Evolutionary conservation across 768 basidiomycete genomes (phyloP).

Genomic region (Omphalotus guepiniiformis): DNA sequence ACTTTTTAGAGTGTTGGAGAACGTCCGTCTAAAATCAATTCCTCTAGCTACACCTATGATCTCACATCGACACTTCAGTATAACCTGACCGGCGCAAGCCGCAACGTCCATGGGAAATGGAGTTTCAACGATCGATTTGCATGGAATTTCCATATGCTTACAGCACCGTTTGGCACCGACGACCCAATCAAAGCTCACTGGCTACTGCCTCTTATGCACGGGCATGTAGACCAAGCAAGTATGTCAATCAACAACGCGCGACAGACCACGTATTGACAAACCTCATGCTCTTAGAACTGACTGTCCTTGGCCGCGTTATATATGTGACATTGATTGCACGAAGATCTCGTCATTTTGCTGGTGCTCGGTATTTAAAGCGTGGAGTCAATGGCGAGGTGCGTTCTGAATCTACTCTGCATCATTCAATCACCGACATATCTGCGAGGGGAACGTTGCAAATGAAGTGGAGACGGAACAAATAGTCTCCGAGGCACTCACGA

Average conservation of each 20-base stretch:
- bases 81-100: constrained; percentile 67
- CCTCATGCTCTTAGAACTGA: constrained; percentile 61
- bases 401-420: too few species aligned
- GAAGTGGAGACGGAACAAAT: constrained; percentile 99
- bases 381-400: constrained; percentile 90
- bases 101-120: constrained; percentile 44
- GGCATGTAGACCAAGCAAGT: constrained; percentile 99
- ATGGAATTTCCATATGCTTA: constrained; percentile 92
- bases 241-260: constrained; percentile 23
- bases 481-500: constrained; percentile 84
- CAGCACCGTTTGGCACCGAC: constrained; percentile 53
- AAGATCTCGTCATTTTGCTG: constrained; percentile 91
- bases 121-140: constrained; percentile 85
- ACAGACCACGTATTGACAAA: neutral
- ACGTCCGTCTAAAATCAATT: neutral
- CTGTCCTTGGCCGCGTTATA: constrained; percentile 82
- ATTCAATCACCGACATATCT: neutral
- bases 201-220: constrained; percentile 90
- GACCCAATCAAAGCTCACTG: constrained; percentile 61
- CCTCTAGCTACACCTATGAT: constrained; percentile 94
- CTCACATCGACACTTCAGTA: constrained; percentile 93
- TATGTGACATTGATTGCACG: constrained; percentile 95
- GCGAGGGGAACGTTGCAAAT: constrained; percentile 95
- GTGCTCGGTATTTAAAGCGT: constrained; percentile 89
- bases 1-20: neutral